Conservation (phyloP, 495 filamentous ascomycete genomes). For the Penicillium desertorum region DNA sequence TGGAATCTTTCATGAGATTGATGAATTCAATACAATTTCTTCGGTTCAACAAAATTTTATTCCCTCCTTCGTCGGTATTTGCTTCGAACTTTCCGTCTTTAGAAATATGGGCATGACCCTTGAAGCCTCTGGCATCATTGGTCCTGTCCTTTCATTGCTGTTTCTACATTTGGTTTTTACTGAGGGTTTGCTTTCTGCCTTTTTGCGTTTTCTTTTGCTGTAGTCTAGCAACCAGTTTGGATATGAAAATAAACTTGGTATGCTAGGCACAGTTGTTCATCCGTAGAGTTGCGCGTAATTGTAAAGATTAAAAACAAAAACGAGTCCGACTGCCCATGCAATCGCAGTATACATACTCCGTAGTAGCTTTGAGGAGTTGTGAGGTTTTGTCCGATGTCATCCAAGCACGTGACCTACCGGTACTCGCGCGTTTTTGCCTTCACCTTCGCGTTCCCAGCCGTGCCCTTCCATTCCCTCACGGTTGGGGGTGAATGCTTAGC, state of each 20-base stretch:
- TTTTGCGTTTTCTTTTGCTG: slow-evolving; percentile 21
- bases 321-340: background rate
- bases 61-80: slow-evolving; percentile 20
- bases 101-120: slow-evolving; percentile 16
- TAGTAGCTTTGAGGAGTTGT: background rate
- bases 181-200: slow-evolving; percentile 1
- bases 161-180: slow-evolving; percentile 25
- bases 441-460: slow-evolving; percentile 23
- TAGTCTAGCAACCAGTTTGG: slow-evolving; percentile 33
- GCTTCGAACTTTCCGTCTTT: slow-evolving; percentile 20
- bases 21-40: slow-evolving; percentile 53
- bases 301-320: background rate
- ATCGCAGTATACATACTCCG: too few species aligned
- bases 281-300: background rate
- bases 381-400: background rate
- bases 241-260: slow-evolving; percentile 40
- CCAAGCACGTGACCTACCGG: slow-evolving; percentile 17
- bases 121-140: slow-evolving; percentile 13
- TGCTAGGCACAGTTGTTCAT: slow-evolving; percentile 19
- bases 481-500: slow-evolving; percentile 3
- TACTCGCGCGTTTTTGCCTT: slow-evolving; percentile 10
- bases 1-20: slow-evolving; percentile 52
- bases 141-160: slow-evolving; percentile 28
- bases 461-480: slow-evolving; percentile 17
- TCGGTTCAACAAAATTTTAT: slow-evolving; percentile 39